These are phyloP conservation scores for Schwanniomyces pseudopolymorphus DNA, from an alignment of 805 yeast genomes.

Conservation along the genomic window DNA sequence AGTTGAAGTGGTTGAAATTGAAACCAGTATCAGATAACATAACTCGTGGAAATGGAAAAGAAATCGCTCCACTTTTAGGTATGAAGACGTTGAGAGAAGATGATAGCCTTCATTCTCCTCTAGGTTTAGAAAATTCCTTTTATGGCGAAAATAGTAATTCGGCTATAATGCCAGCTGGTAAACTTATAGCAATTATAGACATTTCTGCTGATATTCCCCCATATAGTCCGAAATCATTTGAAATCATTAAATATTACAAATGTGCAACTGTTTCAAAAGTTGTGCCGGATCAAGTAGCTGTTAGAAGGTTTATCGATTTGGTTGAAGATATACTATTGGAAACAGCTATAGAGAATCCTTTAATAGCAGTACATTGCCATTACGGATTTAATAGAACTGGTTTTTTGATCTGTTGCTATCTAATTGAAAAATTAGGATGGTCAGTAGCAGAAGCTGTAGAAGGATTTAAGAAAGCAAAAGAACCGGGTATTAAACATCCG, in stretches of 20 bases:
- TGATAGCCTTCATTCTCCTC: conserved; percentile 62
- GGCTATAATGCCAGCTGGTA: conserved; percentile 23
- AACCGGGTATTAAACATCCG: conserved; percentile 75
- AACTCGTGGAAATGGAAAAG: conserved; percentile 25
- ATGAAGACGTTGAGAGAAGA: conserved; percentile 74
- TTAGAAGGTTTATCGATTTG: conserved; percentile 53
- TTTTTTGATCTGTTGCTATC: conserved; percentile 65
- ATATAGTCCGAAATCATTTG: conserved; percentile 59
- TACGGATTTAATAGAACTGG: conserved; percentile 83
- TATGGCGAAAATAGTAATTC: conserved; percentile 15
- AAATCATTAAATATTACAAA: conserved; percentile 58
- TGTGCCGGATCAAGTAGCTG: conserved; percentile 64
- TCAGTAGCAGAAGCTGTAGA: conserved; percentile 61
- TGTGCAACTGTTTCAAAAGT: conserved; percentile 78
- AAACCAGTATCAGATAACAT: conserved; percentile 50
- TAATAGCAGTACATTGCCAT: conserved; percentile 73
- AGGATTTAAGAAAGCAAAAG: conserved; percentile 55
- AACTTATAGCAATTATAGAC: conserved; percentile 59
- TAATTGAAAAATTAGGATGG: conserved; percentile 61
- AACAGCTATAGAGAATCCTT: conserved; percentile 25
- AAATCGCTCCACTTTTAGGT: conserved; percentile 54
- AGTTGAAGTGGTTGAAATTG: conserved; percentile 64
- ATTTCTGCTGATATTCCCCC: conserved; percentile 72
- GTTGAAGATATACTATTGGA: conserved; percentile 45
- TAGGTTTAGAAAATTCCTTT: conserved; percentile 46